Evolutionary conservation across 2,329 filamentous ascomycete genomes (phyloP).

Genomic region (Fusarium sp.): DNA sequence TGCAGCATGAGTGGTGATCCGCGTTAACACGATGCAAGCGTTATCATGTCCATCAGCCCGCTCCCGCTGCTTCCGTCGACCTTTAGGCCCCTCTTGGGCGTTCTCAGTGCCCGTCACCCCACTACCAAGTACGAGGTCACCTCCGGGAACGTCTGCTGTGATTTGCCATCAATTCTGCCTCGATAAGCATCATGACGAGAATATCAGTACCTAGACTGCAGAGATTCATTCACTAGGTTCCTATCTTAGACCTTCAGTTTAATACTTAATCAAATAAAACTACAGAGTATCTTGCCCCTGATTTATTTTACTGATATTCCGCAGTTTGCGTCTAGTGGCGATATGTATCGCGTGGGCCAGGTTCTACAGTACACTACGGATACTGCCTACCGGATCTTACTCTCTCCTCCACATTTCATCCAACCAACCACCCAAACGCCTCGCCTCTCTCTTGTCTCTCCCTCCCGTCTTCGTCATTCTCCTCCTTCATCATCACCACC

Average conservation of each 20-base stretch:
- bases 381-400: too few species aligned
- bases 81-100: constrained; percentile 5
- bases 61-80: constrained; percentile 31
- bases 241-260: background rate
- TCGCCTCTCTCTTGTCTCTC: constrained; percentile 26
- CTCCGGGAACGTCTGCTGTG: constrained; percentile 4
- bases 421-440: constrained; percentile 29
- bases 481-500: constrained; percentile 19
- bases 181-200: constrained; percentile 3
- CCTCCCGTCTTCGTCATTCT: constrained; percentile 28
- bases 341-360: constrained; percentile 33
- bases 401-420: constrained; percentile 38
- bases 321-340: constrained; percentile 24
- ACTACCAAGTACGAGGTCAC: constrained; percentile 9
- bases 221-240: background rate
- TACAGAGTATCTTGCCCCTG: background rate
- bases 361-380: too few species aligned
- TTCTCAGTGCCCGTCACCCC: constrained; percentile 11
- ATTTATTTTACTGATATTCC: background rate
- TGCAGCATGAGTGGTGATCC: background rate
- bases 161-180: too few species aligned
- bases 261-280: background rate
- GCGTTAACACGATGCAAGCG: constrained; percentile 23
- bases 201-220: background rate
- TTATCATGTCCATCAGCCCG: constrained; percentile 1